Conservation (phyloP, 2,329 filamentous ascomycete species). For the Cadophora sp. region DNA sequence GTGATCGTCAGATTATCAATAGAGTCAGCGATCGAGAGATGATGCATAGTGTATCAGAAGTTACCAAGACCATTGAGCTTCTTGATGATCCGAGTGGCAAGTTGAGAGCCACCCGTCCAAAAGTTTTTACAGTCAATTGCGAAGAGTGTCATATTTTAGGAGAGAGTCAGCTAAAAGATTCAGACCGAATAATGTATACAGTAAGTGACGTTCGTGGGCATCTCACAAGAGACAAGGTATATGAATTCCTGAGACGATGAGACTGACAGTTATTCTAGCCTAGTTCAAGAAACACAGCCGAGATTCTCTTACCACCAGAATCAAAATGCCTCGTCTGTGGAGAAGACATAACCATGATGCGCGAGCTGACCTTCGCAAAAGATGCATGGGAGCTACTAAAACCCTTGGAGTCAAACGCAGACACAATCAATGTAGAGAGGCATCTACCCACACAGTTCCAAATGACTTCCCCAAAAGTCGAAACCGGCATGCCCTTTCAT, state of each 20-base stretch:
- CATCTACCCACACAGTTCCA: slow-evolving; percentile 49
- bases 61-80: slow-evolving; percentile 46
- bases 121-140: slow-evolving; percentile 49
- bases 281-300: slow-evolving; percentile 11
- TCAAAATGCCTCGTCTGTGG: slow-evolving; percentile 47
- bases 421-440: slow-evolving; percentile 49
- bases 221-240: no score
- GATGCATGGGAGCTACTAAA: slow-evolving; percentile 49
- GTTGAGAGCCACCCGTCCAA: slow-evolving; percentile 43
- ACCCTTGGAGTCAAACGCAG: slow-evolving; percentile 47
- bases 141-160: slow-evolving; percentile 47
- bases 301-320: slow-evolving; percentile 40
- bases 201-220: slow-evolving; percentile 35
- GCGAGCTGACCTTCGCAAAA: slow-evolving; percentile 48
- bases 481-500: slow-evolving; percentile 34
- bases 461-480: slow-evolving; percentile 44
- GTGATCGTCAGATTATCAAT: slow-evolving; percentile 47
- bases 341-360: slow-evolving; percentile 46
- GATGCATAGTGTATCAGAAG: slow-evolving; percentile 47
- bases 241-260: neutral
- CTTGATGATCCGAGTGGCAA: slow-evolving; percentile 48
- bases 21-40: slow-evolving; percentile 51
- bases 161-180: slow-evolving; percentile 46
- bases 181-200: slow-evolving; percentile 40
- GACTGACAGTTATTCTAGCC: neutral